Evolutionary conservation across 371 early-diverging fungal species (phyloP).

Genomic region (Mortierella sp.): DNA sequence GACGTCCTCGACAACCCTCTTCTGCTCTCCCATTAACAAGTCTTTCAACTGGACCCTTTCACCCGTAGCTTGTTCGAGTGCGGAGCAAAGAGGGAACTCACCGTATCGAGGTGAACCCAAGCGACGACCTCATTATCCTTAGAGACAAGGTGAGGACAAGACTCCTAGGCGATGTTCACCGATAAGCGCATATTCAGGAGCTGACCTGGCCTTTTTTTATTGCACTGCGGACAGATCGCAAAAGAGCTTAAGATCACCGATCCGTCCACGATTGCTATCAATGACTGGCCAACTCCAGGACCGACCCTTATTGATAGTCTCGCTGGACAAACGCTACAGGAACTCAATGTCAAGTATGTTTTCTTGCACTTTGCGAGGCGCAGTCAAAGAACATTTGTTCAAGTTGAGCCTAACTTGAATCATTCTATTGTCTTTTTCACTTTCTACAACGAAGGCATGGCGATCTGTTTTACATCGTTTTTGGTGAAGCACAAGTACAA

Average conservation of each 20-base stretch:
- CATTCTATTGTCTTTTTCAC: no score
- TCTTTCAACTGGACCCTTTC: not conserved
- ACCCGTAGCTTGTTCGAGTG: slow-evolving; percentile 76
- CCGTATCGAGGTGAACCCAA: slow-evolving; percentile 76
- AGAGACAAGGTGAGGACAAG: slow-evolving; percentile 62
- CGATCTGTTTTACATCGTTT: slow-evolving; percentile 78
- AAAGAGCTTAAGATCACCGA: slow-evolving; percentile 56
- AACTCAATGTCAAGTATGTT: slow-evolving; percentile 59
- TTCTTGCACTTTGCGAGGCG: not conserved
- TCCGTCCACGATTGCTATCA: slow-evolving; percentile 60
- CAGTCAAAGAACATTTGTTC: not conserved
- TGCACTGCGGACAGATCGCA: slow-evolving; percentile 48
- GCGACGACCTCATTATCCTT: slow-evolving; percentile 64
- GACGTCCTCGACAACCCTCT: not conserved
- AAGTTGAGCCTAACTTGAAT: not conserved
- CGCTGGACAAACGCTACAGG: slow-evolving; percentile 57
- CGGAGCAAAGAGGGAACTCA: slow-evolving; percentile 86
- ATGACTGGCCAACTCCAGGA: slow-evolving; percentile 60
- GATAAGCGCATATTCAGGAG: no score
- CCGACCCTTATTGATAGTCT: slow-evolving; percentile 57
- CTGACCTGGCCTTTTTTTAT: slow-evolving; percentile 7
- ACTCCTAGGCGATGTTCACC: not conserved
- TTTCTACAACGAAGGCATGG: slow-evolving; percentile 71
- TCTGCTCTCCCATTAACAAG: not conserved
- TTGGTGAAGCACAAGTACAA: slow-evolving; percentile 56